These are phyloP conservation scores for Astraeus odoratus DNA, from an alignment of 768 basidiomycete species.

Conservation along the genomic window DNA sequence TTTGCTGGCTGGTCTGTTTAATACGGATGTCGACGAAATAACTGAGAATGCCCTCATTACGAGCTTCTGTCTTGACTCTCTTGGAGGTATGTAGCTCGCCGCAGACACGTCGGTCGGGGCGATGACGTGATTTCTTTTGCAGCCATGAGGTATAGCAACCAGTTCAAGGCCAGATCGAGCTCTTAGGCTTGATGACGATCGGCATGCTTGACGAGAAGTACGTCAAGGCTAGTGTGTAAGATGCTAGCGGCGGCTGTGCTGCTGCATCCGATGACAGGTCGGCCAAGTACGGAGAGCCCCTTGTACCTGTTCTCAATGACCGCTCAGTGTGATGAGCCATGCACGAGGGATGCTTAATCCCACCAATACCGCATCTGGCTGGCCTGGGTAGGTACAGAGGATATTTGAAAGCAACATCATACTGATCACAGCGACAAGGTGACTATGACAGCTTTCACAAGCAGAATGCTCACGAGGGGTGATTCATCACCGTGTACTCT, in stretches of 20 bases:
- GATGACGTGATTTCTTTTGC: not conserved
- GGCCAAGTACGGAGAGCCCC: constrained; percentile 22
- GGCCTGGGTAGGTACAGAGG: constrained; percentile 18
- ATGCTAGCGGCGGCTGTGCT: constrained; percentile 1
- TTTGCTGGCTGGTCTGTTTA: constrained; percentile 17
- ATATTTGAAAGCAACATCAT: not conserved
- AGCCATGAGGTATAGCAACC: constrained; percentile 26
- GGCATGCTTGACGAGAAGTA: constrained; percentile 19
- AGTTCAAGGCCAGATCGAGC: constrained; percentile 19
- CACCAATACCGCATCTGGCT: constrained; percentile 24
- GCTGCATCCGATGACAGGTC: constrained; percentile 16
- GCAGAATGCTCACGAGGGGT: constrained; percentile 26
- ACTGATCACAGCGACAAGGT: constrained; percentile 6
- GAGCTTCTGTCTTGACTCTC: constrained; percentile 15
- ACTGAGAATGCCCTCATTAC: constrained; percentile 24
- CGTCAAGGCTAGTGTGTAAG: constrained; percentile 11
- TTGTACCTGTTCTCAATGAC: constrained; percentile 24
- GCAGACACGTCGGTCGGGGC: not conserved
- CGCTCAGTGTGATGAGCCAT: constrained; percentile 26
- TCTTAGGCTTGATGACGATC: constrained; percentile 16
- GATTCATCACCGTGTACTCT: constrained; percentile 10
- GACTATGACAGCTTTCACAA: constrained; percentile 24
- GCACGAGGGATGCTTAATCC: constrained; percentile 20
- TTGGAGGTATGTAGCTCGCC: constrained; percentile 15
- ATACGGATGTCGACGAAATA: constrained; percentile 23